These are phyloP conservation scores for Protomyces inundatus DNA, from an alignment of 1,139 yeast genomes.

Conservation along the genomic window DNA sequence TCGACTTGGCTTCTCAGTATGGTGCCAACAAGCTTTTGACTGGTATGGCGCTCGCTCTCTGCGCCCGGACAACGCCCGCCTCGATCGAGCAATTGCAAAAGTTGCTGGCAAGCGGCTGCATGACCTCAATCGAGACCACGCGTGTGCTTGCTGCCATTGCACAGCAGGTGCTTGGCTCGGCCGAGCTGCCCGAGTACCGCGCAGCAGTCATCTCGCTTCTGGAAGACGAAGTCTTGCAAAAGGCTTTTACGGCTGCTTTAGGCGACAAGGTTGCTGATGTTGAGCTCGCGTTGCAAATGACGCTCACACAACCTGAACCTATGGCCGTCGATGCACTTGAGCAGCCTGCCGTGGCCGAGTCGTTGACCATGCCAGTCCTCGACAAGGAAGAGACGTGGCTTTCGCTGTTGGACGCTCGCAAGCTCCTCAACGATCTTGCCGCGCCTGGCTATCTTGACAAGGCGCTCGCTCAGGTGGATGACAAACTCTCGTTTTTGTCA, in stretches of 20 bases:
- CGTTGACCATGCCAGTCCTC: neutral
- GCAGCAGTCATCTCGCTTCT: conserved; percentile 5
- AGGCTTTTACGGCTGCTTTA: neutral
- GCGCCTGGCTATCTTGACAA: conserved; percentile 3
- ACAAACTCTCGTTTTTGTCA: conserved; percentile 4
- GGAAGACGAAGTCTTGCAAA: neutral
- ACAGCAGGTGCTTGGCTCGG: conserved; percentile 18
- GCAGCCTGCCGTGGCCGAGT: conserved; percentile 10
- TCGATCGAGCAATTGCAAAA: conserved; percentile 38
- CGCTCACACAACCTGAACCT: conserved; percentile 1
- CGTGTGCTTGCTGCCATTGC: conserved; percentile 5
- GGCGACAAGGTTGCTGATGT: conserved; percentile 5
- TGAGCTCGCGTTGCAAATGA: conserved; percentile 20
- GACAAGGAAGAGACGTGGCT: conserved; percentile 2
- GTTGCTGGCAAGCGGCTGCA: neutral
- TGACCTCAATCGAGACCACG: neutral
- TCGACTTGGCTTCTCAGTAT: conserved; percentile 18
- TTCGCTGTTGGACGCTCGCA: conserved; percentile 8
- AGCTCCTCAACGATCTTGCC: conserved; percentile 15
- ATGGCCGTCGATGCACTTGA: neutral
- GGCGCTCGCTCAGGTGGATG: neutral
- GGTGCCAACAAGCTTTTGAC: conserved; percentile 27
- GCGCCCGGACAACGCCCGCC: conserved; percentile 33
- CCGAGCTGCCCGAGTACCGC: conserved; percentile 19
- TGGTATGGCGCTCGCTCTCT: conserved; percentile 11